These are phyloP conservation scores for Pterulicium gracile DNA, from an alignment of 1,284 basidiomycete species.

Conservation along the genomic window DNA sequence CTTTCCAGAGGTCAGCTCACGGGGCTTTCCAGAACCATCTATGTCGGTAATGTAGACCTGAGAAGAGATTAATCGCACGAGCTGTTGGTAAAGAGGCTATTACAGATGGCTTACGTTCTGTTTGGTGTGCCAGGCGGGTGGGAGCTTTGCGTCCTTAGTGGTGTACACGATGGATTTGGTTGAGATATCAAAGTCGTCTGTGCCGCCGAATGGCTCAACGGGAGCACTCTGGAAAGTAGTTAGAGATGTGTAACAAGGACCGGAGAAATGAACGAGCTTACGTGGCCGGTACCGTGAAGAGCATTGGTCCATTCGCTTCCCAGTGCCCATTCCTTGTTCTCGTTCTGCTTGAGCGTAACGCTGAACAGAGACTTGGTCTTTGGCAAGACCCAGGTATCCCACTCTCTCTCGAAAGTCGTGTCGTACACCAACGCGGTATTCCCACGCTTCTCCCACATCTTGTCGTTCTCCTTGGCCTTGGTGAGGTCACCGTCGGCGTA, in stretches of 20 bases:
- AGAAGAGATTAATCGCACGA: slow-evolving; percentile 1
- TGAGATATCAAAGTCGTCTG: slow-evolving; percentile 71
- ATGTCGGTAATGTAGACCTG: slow-evolving; percentile 61
- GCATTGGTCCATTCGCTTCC: background rate
- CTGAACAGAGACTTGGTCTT: slow-evolving; percentile 65
- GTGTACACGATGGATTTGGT: slow-evolving; percentile 66
- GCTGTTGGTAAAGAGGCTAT: background rate
- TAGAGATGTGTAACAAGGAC: slow-evolving; percentile 7
- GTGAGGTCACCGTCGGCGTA: slow-evolving; percentile 64
- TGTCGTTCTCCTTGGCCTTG: slow-evolving; percentile 55
- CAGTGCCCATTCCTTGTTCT: background rate
- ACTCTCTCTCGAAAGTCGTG: slow-evolving; percentile 64
- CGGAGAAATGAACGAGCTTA: slow-evolving; percentile 23
- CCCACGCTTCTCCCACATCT: slow-evolving; percentile 45
- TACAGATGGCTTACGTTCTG: slow-evolving; percentile 44
- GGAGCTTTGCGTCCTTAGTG: slow-evolving; percentile 68
- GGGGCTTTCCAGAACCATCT: slow-evolving; percentile 32
- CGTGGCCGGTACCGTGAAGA: slow-evolving; percentile 45
- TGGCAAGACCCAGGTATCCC: slow-evolving; percentile 80
- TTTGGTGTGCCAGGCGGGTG: slow-evolving; percentile 69
- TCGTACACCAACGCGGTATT: slow-evolving; percentile 54
- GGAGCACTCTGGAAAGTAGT: slow-evolving; percentile 43
- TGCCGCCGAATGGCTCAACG: slow-evolving; percentile 75
- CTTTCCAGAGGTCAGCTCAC: slow-evolving; percentile 66
- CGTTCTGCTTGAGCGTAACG: slow-evolving; percentile 35